A percentile compares a stretch with the other conserved stretches of the same genome.
These are phyloP conservation scores for Calonectria pseudoturangicola DNA, from an alignment of 2,329 filamentous ascomycete genomes.

Conservation along the genomic window DNA sequence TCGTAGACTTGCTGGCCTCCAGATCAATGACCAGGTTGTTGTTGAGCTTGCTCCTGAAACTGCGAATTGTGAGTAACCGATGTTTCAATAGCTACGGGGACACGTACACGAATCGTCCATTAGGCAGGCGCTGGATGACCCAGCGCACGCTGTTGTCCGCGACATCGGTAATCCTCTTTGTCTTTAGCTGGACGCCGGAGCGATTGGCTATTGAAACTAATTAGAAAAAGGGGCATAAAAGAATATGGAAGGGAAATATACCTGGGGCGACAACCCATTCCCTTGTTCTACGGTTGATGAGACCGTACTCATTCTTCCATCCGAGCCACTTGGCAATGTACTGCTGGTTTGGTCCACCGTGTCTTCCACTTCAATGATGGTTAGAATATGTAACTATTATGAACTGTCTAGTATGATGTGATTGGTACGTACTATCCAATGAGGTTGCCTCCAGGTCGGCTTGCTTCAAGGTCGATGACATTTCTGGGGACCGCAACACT, in stretches of 20 bases:
- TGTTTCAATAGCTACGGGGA: no score
- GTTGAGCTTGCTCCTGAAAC: neutral
- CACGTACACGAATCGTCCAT: neutral
- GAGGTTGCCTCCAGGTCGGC: neutral
- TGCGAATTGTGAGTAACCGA: neutral
- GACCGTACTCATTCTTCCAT: neutral
- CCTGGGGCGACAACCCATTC: neutral
- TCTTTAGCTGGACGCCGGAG: neutral
- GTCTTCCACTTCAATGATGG: neutral
- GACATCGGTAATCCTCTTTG: neutral
- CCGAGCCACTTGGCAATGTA: slow-evolving; percentile 4
- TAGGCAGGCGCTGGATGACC: neutral
- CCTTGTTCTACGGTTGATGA: neutral
- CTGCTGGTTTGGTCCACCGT: neutral
- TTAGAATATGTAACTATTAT: neutral
- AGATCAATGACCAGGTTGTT: neutral
- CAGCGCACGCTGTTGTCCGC: slow-evolving; percentile 3
- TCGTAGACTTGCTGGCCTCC: neutral
- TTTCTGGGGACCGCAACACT: neutral
- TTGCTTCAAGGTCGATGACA: neutral
- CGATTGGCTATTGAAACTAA: neutral
- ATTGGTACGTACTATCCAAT: neutral
- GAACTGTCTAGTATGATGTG: neutral
- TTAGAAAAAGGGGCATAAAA: neutral
- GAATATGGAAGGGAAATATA: neutral